Base-by-base conservation (phyloP, 2,329 filamentous ascomycete species). In the Teratosphaeria nubilosa region DNA sequence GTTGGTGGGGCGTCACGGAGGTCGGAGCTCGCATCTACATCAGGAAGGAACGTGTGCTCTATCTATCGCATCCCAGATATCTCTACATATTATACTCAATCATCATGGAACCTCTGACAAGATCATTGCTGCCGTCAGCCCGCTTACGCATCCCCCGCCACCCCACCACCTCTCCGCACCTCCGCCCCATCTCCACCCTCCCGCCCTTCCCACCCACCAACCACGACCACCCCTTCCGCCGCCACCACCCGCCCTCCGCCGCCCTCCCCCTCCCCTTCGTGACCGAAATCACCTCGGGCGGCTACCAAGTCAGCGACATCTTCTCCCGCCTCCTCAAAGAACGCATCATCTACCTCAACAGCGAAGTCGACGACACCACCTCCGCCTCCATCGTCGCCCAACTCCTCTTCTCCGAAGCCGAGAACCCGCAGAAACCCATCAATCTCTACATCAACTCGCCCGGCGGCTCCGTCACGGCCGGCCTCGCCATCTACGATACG, bases 391-490 rank as follows among this genome's bases (percentile, higher is more conserved):
- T 97, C 63, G 92, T 97, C 30, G 90, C 94, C 1, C 95, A 99
- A 73, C 85, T 99, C 24, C 87, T 99, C 63, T 99, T 91, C 82
- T 90, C 99, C 73, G 95, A 99, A 80, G 94, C 92, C 68, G 94
- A 99, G 70, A 90, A 90, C 69, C 91, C 92, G 3, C 85, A 95
- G 58, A 96, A 96, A 73, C 88, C 91, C 13, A 97, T 99, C 64
- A 94, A 89, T 56, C 88, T 99, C 73, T 99, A 99, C 75, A 99
- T 99, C 74, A 96, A 99, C 77, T 95, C 90, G 0, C 92, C 92
- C 0, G 94, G 94, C 54, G 94, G 94, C 58, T 92, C 88, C 50
- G 91, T 99, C 48, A 92, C 88, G 61, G 92, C 94, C 1, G 79
- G 79, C 2, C 77, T 86, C 60, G 91, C 94, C 27, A 97, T 99